phyloP scores from a whole-genome alignment of 352 stramenopile genomes.

The Thalassiosira pacifica region DNA sequence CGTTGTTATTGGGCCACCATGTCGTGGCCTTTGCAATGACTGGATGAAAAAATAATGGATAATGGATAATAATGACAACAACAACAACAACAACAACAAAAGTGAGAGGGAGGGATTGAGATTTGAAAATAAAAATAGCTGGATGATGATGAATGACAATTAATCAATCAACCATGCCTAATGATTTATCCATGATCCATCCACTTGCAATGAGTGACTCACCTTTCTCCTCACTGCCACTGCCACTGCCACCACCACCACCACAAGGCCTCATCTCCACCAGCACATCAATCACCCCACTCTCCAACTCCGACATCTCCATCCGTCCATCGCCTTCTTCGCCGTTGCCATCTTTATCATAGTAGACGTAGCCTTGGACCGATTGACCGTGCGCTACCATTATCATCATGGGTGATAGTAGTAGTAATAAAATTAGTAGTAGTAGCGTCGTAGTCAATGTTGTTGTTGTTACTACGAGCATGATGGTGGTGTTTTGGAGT shows the following conservation, averaged over 20 bases:
- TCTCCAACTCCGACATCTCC: constrained; percentile 10
- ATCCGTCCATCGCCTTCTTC: not conserved
- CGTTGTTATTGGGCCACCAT: not conserved
- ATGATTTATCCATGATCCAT: not conserved
- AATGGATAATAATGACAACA: too few species aligned
- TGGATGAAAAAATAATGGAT: not conserved
- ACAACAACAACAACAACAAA: too few species aligned
- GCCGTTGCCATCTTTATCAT: constrained; percentile 8
- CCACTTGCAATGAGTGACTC: not conserved
- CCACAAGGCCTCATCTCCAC: not conserved
- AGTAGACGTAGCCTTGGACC: constrained; percentile 20
- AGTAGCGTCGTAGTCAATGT: not conserved
- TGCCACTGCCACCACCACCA: too few species aligned
- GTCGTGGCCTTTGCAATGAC: not conserved
- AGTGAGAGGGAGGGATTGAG: too few species aligned
- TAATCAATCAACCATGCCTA: too few species aligned
- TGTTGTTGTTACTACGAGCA: constrained; percentile 1
- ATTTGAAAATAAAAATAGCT: not conserved
- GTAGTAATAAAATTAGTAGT: not conserved
- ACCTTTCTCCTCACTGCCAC: not conserved
- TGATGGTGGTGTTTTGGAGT: too few species aligned
- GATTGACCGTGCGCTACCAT: constrained; percentile 3
- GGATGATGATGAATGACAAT: not conserved
- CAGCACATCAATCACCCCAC: constrained; percentile 6
- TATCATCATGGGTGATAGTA: too few species aligned